Percentiles rank a stretch among this genome's conserved stretches.
Conservation (phyloP, 2,329 filamentous ascomycete genomes). For the Cercospora sp. region DNA sequence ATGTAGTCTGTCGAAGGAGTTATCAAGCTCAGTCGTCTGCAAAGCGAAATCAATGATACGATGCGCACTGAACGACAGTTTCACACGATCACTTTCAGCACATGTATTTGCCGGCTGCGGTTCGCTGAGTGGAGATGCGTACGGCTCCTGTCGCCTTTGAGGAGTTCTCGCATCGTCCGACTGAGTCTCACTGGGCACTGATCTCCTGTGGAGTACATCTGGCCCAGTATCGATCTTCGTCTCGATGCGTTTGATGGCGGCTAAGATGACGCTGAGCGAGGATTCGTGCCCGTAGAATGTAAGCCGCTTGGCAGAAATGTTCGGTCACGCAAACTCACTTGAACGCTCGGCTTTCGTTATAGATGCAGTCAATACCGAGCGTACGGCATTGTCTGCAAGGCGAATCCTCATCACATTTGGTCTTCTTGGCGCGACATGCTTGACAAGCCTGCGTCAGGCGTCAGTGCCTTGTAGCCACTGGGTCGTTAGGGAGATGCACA, state of each 20-base stretch:
- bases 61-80: background rate
- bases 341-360: background rate
- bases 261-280: background rate
- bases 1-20: background rate
- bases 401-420: background rate
- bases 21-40: background rate
- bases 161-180: background rate
- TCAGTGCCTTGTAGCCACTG: background rate
- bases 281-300: background rate
- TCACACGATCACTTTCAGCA: background rate
- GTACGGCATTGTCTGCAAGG: background rate
- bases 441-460: background rate
- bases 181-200: background rate
- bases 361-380: background rate
- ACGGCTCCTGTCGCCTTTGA: background rate
- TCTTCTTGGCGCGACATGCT: background rate
- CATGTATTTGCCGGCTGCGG: background rate
- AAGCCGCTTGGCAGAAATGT: background rate
- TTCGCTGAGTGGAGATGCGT: background rate
- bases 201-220: background rate
- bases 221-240: background rate
- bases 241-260: background rate
- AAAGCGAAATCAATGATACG: background rate
- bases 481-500: background rate
- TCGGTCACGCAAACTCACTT: background rate